Evolutionary conservation across 352 stramenopile genomes (phyloP).

Genomic region (Phytopythium cucurbitacearum): DNA sequence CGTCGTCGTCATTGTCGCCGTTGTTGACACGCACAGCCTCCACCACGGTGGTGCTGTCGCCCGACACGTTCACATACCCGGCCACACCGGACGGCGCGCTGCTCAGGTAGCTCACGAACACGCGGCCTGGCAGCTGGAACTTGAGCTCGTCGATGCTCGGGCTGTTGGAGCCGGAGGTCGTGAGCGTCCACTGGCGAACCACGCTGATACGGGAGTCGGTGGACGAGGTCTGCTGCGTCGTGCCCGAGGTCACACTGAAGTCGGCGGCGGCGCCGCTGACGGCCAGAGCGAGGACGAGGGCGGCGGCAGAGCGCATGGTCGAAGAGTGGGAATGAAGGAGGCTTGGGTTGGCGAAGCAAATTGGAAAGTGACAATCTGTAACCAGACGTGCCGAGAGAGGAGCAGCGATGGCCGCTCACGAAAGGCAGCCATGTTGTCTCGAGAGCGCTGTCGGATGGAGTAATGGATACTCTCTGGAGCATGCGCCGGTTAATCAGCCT

Average conservation of each 20-base stretch:
- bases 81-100: constrained; percentile 11
- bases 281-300: constrained; percentile 1
- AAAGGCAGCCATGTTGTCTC: not conserved
- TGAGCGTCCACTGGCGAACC: constrained; percentile 27
- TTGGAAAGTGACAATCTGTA: not conserved
- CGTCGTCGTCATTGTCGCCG: constrained; percentile 10
- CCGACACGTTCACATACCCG: constrained; percentile 28
- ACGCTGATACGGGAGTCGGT: constrained; percentile 12
- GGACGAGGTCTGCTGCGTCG: constrained; percentile 13
- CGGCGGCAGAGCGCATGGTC: not conserved
- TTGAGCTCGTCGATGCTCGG: constrained; percentile 19
- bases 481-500: too few species aligned
- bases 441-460: not conserved
- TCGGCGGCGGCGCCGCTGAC: constrained; percentile 4
- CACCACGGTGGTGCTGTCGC: constrained; percentile 9
- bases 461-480: too few species aligned
- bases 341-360: not conserved
- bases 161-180: constrained; percentile 6
- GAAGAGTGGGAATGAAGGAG: not conserved
- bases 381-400: too few species aligned
- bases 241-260: constrained; percentile 15
- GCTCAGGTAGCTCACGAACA: constrained; percentile 22
- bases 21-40: constrained; percentile 19
- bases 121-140: constrained; percentile 15
- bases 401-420: too few species aligned